Base-by-base conservation (phyloP, 257 asterid genomes). In the Primulina eburnea region DNA sequence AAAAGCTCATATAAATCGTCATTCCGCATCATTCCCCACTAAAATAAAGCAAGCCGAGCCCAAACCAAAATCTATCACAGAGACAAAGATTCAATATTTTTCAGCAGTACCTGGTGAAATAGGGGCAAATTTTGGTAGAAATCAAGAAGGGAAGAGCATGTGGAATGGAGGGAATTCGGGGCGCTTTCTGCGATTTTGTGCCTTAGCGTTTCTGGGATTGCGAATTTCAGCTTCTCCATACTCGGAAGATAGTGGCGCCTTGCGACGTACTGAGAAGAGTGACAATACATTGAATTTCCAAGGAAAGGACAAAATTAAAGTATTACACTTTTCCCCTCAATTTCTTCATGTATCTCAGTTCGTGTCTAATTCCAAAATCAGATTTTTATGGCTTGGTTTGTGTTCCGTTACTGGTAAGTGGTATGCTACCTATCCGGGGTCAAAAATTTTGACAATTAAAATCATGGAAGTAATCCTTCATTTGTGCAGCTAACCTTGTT, bases 191-290 rank as follows among this genome's bases (percentile, higher is more conserved):
- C 66, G 63, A 89, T 91, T 79, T 34, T 37, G 17, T 63, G 88
- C 77, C 81, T 83, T 2, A 90, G 81, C 34, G 70, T 26, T 55
- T 84, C 81, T n/a, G 99, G 95, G 26, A 91, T 83, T 28, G 63
- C 77, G 65, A 88, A 82, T 81, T 86, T 94, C 78, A 94, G 90
- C 84, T 75, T 85, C 92, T 94, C 99, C 99, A 93, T 89, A 43
- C 64, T 71, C 12, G 60, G 8, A 43, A 43, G 53, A 43, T 43
- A 12, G 47, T 38, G 2, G 47, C 9, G 2, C 5, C 10, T 35
- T 6, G 37, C 7, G 5, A 6, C 37, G 5, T 33, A 6, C 37
- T 33, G 6, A 33, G 37, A 6, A 33, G 37, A 28, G 30, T 2
- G 30, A 28, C 30, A 28, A 28, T 28, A 28, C 2, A 28, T 28